Evolutionary conservation across 495 filamentous ascomycete species (phyloP), one percentile per base, ranked within the genome.

Genomic region (Letharia lupina): DNA sequence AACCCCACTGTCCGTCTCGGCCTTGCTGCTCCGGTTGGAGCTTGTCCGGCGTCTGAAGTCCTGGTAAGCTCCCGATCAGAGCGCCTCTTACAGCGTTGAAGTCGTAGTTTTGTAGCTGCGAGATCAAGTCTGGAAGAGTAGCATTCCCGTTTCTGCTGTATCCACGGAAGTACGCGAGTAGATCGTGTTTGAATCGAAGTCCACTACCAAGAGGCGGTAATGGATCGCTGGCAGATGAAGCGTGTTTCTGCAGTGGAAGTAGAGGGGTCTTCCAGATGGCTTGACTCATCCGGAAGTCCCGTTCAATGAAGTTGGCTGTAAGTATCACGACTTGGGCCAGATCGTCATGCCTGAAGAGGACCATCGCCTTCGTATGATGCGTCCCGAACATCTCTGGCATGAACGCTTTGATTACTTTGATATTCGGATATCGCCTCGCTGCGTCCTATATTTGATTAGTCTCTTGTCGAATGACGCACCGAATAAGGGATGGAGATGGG

Each of bases 311-410:
- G 69, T 97, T 96, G 15, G 91, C 91, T 0, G 93, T 97, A 67
- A 94, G 90, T 48, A 96, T 93, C 23, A 95, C 75, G 20, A 96
- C 76, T 79, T 96, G 89, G 6, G 89, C 90, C 1, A 80, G 80
- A 66, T 88, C 84, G 73, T 96, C 91, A 73, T 89, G 85, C 12
- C 90, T 81, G 60, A 96, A 77, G 11, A 96, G 76, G 44, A 96
- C 79, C 74, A 96, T 86, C 87, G 96, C 93, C 75, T 96, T 95
- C 11, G 86, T 83, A 73, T 91, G 88, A 77, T 96, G 92, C 0
- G 92, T 96, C 37, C 92, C 92, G 71, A 93, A 96, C 63, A 87
- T 82, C 69, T 94, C 90, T 0, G 91, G 89, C 82, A 95, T 90
- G 67, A 87, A 89, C 5, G 92, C 92, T 45, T 85, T 78, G 62